phyloP scores from a whole-genome alignment of 1,284 basidiomycete genomes.

The Melampsora occidentalis region DNA sequence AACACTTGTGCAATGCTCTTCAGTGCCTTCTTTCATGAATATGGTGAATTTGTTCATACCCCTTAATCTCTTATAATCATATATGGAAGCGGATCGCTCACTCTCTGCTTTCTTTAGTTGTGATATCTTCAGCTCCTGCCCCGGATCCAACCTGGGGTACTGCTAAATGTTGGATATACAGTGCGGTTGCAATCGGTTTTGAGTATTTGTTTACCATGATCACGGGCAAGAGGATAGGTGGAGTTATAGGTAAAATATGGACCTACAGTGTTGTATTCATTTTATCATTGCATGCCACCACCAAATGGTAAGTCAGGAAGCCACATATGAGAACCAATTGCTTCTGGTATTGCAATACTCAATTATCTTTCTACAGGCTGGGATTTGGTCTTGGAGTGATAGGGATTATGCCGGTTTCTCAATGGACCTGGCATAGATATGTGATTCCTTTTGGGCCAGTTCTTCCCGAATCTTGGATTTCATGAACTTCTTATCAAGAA shows the following conservation, averaged over 20 bases:
- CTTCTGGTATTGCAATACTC: not conserved
- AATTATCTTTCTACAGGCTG: conserved; percentile 3
- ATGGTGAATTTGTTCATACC: not conserved
- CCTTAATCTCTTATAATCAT: not conserved
- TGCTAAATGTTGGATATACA: conserved; percentile 6
- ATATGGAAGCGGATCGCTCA: not conserved
- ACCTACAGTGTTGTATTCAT: not conserved
- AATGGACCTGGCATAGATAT: conserved; percentile 40
- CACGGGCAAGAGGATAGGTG: conserved; percentile 3
- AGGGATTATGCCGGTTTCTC: conserved; percentile 13
- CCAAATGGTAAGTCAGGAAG: conserved; percentile 22
- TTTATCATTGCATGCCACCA: not conserved
- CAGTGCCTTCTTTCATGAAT: conserved; percentile 41
- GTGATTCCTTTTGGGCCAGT: conserved; percentile 26
- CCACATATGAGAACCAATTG: not conserved
- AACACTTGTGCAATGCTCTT: conserved; percentile 40
- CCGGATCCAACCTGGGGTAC: not conserved
- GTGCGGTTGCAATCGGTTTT: not conserved
- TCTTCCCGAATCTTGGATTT: conserved; percentile 33
- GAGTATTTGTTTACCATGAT: not conserved
- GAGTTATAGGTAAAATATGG: conserved; percentile 20
- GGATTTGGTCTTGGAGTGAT: conserved; percentile 23
- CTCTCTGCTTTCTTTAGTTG: not conserved
- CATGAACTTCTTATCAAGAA: not conserved
- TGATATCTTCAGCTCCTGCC: not conserved